Conservation (phyloP, 116 monocot genomes). For the Phalaenopsis hybrid region DNA sequence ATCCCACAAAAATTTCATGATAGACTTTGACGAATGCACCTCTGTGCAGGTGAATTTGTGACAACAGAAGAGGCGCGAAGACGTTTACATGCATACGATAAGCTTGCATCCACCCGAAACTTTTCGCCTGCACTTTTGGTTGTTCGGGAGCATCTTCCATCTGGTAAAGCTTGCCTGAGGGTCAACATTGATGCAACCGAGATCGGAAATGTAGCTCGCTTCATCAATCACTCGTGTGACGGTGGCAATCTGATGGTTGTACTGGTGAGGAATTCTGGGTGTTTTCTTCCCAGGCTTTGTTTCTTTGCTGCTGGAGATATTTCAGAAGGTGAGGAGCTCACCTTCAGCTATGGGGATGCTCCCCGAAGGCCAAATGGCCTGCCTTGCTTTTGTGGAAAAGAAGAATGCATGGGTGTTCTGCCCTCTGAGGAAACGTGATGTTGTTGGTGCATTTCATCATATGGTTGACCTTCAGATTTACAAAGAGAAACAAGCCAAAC, state of each 20-base stretch:
- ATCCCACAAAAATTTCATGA: not conserved
- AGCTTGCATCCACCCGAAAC: slow-evolving; percentile 21
- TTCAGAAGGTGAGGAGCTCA: slow-evolving; percentile 58
- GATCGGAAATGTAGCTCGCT: slow-evolving; percentile 70
- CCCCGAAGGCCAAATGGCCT: slow-evolving; percentile 16
- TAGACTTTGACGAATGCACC: not conserved
- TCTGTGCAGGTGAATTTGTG: slow-evolving; percentile 51
- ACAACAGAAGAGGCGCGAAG: slow-evolving; percentile 64
- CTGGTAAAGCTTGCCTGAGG: slow-evolving; percentile 71
- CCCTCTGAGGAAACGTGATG: slow-evolving; percentile 85
- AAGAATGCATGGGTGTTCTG: slow-evolving; percentile 46
- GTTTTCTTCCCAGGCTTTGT: slow-evolving; percentile 67
- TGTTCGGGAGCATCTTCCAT: slow-evolving; percentile 88
- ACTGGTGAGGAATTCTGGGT: slow-evolving; percentile 69
- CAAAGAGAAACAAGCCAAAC: too few relatives aligned
- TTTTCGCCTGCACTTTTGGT: slow-evolving; percentile 71
- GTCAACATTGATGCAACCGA: slow-evolving; percentile 81
- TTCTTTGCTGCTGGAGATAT: slow-evolving; percentile 75
- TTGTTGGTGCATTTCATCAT: too few relatives aligned
- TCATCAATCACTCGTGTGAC: slow-evolving; percentile 89
- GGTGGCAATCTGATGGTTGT: slow-evolving; percentile 62
- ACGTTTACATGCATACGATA: slow-evolving; percentile 51
- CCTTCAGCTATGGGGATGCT: slow-evolving; percentile 69
- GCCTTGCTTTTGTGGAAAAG: slow-evolving; percentile 71
- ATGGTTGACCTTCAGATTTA: too few relatives aligned